These are phyloP conservation scores for Dictyostelium brefeldianum DNA, from an alignment of 78 protist genomes.

Conservation along the genomic window DNA sequence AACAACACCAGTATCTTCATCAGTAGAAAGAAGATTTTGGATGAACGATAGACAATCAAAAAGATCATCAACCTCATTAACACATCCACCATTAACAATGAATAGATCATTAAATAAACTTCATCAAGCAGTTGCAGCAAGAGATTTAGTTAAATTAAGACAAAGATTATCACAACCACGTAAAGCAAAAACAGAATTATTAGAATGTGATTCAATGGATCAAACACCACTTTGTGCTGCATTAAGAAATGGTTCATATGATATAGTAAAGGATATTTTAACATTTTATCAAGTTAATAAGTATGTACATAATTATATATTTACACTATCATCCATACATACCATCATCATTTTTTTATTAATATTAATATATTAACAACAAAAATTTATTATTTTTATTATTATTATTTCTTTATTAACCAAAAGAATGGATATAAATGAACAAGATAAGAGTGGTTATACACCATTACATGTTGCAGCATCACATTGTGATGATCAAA, in stretches of 20 bases:
- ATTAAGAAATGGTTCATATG: conserved; percentile 37
- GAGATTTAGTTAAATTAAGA: conserved; percentile 32
- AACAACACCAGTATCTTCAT: conserved; percentile 20
- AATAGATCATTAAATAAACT: conserved; percentile 44
- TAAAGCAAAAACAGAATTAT: conserved; percentile 45
- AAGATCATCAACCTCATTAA: conserved; percentile 53
- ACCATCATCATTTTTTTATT: neutral
- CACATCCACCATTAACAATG: conserved; percentile 53
- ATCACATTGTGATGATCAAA: conserved; percentile 33
- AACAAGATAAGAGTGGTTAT: conserved; percentile 66
- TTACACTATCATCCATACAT: neutral
- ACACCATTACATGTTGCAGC: conserved; percentile 64
- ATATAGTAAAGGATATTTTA: conserved; percentile 66
- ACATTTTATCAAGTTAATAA: conserved; percentile 39
- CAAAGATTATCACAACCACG: conserved; percentile 25
- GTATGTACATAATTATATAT: conserved; percentile 18
- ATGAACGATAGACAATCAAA: conserved; percentile 26
- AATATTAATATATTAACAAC: neutral
- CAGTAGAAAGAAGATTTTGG: conserved; percentile 53
- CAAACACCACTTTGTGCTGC: conserved; percentile 76
- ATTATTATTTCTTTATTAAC: neutral
- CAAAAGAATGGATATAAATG: conserved; percentile 37
- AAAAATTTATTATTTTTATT: neutral
- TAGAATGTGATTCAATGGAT: conserved; percentile 49
- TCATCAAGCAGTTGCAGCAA: conserved; percentile 37